A percentile compares a stretch with the other conserved stretches of the same genome.
These are phyloP conservation scores for Aspergillus spinulosporus DNA, from an alignment of 2,329 filamentous ascomycete species.

Conservation along the genomic window DNA sequence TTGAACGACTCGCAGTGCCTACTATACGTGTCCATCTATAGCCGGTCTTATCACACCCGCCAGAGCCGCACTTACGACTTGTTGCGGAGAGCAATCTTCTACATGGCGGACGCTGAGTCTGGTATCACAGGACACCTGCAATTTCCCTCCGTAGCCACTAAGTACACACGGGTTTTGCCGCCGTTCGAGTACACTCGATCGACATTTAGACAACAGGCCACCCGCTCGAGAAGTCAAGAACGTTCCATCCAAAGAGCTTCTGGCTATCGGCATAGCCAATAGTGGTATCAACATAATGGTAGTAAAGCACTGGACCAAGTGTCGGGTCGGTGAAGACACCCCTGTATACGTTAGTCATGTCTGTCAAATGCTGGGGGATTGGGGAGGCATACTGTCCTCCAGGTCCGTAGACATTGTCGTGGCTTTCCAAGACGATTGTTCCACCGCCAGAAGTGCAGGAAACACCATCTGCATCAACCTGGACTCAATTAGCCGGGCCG, in stretches of 20 bases:
- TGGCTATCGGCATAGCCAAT: slow-evolving; percentile 54
- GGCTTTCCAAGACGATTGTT: slow-evolving; percentile 59
- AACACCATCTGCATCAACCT: slow-evolving; percentile 55
- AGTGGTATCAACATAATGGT: slow-evolving; percentile 60
- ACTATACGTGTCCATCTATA: too few relatives aligned
- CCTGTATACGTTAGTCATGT: slow-evolving; percentile 22
- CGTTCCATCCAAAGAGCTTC: slow-evolving; percentile 52
- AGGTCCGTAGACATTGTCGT: slow-evolving; percentile 61
- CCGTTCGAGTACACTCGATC: too few relatives aligned
- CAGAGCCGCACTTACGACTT: too few relatives aligned
- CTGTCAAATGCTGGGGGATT: not conserved
- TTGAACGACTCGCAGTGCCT: too few relatives aligned
- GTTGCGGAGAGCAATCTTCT: too few relatives aligned
- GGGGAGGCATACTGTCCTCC: slow-evolving; percentile 58
- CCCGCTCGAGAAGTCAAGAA: slow-evolving; percentile 44
- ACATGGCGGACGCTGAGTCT: too few relatives aligned
- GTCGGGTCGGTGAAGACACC: slow-evolving; percentile 35
- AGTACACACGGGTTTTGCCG: not conserved
- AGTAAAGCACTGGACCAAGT: slow-evolving; percentile 60
- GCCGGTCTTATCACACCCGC: too few relatives aligned
- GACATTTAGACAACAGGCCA: slow-evolving; percentile 44
- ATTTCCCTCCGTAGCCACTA: not conserved
- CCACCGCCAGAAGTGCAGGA: slow-evolving; percentile 60
- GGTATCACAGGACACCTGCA: too few relatives aligned
- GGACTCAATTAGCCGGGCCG: not conserved